These are phyloP conservation scores for Cichorium intybus DNA, from an alignment of 140 eudicot genomes.

Conservation along the genomic window DNA sequence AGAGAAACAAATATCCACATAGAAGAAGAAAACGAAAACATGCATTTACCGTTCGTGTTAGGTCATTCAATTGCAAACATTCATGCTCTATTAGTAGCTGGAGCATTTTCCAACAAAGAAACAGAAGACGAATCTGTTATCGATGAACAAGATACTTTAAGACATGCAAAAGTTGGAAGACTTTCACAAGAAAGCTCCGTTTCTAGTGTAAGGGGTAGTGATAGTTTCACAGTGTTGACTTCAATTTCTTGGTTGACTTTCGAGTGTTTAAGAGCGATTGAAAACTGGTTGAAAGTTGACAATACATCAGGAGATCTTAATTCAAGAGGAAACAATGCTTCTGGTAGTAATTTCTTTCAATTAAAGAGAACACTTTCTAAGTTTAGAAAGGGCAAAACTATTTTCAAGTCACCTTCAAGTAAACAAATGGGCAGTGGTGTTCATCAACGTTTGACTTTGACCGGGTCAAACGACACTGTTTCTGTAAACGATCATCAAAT, in stretches of 20 bases:
- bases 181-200: constrained; percentile 87
- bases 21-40: constrained; percentile 86
- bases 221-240: constrained; percentile 38
- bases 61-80: constrained; percentile 79
- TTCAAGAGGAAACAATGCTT: constrained; percentile 36
- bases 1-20: constrained; percentile 81
- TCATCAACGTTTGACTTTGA: constrained; percentile 39
- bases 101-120: constrained; percentile 70
- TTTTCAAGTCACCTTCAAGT: constrained; percentile 35
- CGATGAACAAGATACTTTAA: constrained; percentile 64
- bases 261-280: constrained; percentile 82
- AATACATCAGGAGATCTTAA: constrained; percentile 47
- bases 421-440: constrained; percentile 40
- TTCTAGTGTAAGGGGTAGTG: constrained; percentile 39
- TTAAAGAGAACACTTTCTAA: constrained; percentile 60
- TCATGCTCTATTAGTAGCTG: constrained; percentile 71
- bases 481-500: constrained; percentile 34
- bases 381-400: constrained; percentile 51
- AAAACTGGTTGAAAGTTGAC: constrained; percentile 66
- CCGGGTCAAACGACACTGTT: constrained; percentile 33
- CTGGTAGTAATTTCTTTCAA: constrained; percentile 61
- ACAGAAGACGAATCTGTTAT: constrained; percentile 42
- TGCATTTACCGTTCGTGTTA: constrained; percentile 77
- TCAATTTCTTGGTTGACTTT: constrained; percentile 66
- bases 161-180: constrained; percentile 94